phyloP scores from a whole-genome alignment of 805 yeast species.

The Debaryomyces castellii region DNA sequence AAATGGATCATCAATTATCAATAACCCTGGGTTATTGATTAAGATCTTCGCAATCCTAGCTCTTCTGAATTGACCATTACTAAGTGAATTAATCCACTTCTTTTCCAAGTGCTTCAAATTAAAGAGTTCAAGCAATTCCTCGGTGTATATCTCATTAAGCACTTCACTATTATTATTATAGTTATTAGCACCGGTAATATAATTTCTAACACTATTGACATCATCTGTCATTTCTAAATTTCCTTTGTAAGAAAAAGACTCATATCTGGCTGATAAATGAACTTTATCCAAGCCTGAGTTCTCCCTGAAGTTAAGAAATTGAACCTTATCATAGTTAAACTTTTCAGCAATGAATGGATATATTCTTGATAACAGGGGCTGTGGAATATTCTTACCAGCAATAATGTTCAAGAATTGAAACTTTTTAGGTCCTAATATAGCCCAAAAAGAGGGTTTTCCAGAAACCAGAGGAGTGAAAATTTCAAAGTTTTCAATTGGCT shows the following conservation, averaged over 20 bases:
- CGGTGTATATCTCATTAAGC: slow-evolving; percentile 28
- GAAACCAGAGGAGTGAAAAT: slow-evolving; percentile 14
- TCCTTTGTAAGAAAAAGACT: slow-evolving; percentile 69
- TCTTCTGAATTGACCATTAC: slow-evolving; percentile 92
- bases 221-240: slow-evolving; percentile 58
- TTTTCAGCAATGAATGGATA: slow-evolving; percentile 49
- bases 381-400: slow-evolving; percentile 53
- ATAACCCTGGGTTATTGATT: slow-evolving; percentile 59
- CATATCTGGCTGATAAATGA: slow-evolving; percentile 87
- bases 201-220: slow-evolving; percentile 53
- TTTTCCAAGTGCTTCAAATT: slow-evolving; percentile 55
- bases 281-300: slow-evolving; percentile 45
- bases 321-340: slow-evolving; percentile 29
- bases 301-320: slow-evolving; percentile 35
- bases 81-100: slow-evolving; percentile 81
- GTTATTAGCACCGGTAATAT: slow-evolving; percentile 58
- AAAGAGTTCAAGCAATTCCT: slow-evolving; percentile 47
- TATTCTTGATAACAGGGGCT: slow-evolving; percentile 51
- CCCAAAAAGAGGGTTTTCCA: slow-evolving; percentile 25
- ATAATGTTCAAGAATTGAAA: slow-evolving; percentile 53
- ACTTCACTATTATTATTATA: slow-evolving; percentile 35
- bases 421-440: slow-evolving; percentile 45
- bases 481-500: slow-evolving; percentile 25
- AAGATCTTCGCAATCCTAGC: slow-evolving; percentile 82
- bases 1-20: slow-evolving; percentile 88